Evolutionary conservation across 2,329 filamentous ascomycete species (phyloP).

Genomic region (Lojkania enalia): DNA sequence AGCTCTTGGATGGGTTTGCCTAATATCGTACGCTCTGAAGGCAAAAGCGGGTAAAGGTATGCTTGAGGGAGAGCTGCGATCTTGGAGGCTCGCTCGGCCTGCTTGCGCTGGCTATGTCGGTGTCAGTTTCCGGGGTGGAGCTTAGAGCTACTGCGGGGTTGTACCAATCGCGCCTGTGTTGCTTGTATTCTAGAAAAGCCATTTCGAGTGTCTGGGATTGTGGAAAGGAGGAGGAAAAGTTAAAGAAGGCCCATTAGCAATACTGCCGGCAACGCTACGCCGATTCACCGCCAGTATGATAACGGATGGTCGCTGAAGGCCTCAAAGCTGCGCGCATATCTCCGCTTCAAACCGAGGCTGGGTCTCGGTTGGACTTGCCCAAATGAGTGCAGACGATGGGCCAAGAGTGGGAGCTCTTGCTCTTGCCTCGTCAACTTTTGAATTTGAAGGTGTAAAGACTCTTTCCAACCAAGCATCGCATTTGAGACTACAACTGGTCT

Average conservation of each 20-base stretch:
- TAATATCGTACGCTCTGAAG: slow-evolving; percentile 68
- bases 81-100: slow-evolving; percentile 70
- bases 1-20: slow-evolving; percentile 75
- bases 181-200: slow-evolving; percentile 67
- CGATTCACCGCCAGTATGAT: not conserved
- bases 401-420: slow-evolving; percentile 1
- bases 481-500: not conserved
- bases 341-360: slow-evolving; percentile 16
- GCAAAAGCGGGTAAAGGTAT: slow-evolving; percentile 69
- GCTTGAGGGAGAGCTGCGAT: slow-evolving; percentile 67
- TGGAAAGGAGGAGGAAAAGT: not conserved
- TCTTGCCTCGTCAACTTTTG: not conserved
- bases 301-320: not conserved
- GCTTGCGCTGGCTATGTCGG: slow-evolving; percentile 70
- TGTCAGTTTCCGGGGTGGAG: slow-evolving; percentile 19
- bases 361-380: slow-evolving; percentile 23
- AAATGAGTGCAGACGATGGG: slow-evolving; percentile 5
- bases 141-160: slow-evolving; percentile 33
- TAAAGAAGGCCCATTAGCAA: not conserved
- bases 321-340: slow-evolving; percentile 10
- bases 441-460: slow-evolving; percentile 1
- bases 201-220: slow-evolving; percentile 41
- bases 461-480: too few species aligned
- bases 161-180: slow-evolving; percentile 73
- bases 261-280: too few species aligned